Evolutionary conservation across 176 grass and related monocot genomes (phyloP).

Genomic region (Oryza meyeriana): DNA sequence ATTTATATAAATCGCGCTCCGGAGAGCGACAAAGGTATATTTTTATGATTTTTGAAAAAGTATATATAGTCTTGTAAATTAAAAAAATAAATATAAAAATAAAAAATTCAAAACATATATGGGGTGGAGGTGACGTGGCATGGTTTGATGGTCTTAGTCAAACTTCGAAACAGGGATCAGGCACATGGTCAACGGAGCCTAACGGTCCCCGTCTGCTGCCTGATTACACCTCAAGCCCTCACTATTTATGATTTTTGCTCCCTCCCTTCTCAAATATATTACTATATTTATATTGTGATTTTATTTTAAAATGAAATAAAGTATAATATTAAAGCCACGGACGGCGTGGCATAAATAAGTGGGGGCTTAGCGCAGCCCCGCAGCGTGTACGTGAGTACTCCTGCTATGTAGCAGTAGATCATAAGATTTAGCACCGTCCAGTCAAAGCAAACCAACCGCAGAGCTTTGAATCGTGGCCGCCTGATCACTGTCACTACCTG

Average conservation of each 20-base stretch:
- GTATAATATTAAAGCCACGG: not conserved
- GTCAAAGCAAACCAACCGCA: conserved; percentile 20
- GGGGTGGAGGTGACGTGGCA: too few relatives aligned
- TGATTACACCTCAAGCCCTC: not conserved
- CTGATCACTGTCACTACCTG: not conserved
- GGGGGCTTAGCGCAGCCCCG: not conserved
- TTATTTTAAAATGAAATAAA: too few relatives aligned
- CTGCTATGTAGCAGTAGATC: not conserved
- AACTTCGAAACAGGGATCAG: not conserved
- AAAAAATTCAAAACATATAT: too few relatives aligned
- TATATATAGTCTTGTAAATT: too few relatives aligned
- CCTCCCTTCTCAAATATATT: too few relatives aligned
- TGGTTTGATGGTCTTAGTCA: not conserved
- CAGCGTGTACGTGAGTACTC: not conserved
- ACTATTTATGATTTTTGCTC: too few relatives aligned
- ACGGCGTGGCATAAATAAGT: not conserved
- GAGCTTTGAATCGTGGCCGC: conserved; percentile 13
- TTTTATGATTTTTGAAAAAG: too few relatives aligned
- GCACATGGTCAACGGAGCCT: conserved; percentile 1
- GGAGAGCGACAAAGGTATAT: too few relatives aligned
- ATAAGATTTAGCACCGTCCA: conserved; percentile 14
- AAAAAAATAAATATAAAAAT: too few relatives aligned
- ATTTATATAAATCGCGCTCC: too few relatives aligned
- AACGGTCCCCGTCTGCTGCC: conserved; percentile 16
- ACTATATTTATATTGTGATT: too few relatives aligned